A percentile compares a stretch with the other conserved stretches of the same genome.
Evolutionary conservation across 495 filamentous ascomycete genomes (phyloP).

Genomic region (Monascus purpureus): DNA sequence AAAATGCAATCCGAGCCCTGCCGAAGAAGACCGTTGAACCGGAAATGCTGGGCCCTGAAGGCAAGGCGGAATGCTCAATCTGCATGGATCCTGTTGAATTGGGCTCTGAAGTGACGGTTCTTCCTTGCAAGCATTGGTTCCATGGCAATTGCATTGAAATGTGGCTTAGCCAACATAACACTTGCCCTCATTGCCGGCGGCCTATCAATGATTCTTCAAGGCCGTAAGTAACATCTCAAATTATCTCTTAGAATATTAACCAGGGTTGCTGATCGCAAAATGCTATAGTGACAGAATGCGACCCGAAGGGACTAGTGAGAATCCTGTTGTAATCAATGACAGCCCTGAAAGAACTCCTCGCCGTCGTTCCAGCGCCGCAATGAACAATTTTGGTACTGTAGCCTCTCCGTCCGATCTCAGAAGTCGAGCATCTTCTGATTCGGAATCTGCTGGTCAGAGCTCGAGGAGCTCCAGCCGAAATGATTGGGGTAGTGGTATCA

Average conservation of each 20-base stretch:
- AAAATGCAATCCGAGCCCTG: constrained; percentile 56
- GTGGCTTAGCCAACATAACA: constrained; percentile 81
- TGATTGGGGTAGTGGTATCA: constrained; percentile 18
- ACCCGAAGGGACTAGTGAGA: constrained; percentile 17
- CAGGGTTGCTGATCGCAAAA: constrained; percentile 1
- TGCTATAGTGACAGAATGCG: constrained; percentile 2
- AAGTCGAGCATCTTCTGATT: too few species aligned
- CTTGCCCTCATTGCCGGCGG: constrained; percentile 76
- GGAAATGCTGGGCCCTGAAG: constrained; percentile 47
- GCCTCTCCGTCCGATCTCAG: too few species aligned
- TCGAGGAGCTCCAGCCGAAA: constrained; percentile 11
- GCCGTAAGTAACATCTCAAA: too few species aligned
- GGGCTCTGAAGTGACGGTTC: constrained; percentile 58
- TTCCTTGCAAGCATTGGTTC: constrained; percentile 92
- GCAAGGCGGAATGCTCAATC: constrained; percentile 73
- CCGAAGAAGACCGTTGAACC: constrained; percentile 53
- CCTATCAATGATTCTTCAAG: constrained; percentile 40
- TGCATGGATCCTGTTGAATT: constrained; percentile 79
- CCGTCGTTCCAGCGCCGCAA: constrained; percentile 3
- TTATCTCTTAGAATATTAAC: too few species aligned
- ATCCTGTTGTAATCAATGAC: constrained; percentile 16
- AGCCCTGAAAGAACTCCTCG: constrained; percentile 12
- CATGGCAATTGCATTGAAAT: constrained; percentile 61
- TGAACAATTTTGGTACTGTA: too few species aligned
- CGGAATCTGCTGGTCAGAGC: too few species aligned